Conservation (phyloP, 257 asterid species). For the Capsicum chinense region DNA sequence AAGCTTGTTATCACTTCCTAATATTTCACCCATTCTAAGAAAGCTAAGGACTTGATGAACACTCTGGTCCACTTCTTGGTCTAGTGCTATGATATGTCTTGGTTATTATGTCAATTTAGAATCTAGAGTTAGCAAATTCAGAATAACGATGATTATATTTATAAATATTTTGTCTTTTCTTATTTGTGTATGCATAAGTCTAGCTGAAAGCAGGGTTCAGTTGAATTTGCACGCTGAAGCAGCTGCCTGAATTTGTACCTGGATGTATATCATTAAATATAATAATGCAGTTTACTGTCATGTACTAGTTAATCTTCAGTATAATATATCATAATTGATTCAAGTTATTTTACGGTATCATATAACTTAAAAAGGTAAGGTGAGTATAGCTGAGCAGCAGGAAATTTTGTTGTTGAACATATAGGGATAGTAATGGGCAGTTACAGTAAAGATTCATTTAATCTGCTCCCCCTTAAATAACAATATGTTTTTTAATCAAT, state of each 20-base stretch:
- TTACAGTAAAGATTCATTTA: too few species aligned
- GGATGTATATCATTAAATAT: not conserved
- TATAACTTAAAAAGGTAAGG: not conserved
- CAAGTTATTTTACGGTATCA: not conserved
- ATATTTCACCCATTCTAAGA: constrained; percentile 39
- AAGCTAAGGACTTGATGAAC: constrained; percentile 51
- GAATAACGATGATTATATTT: not conserved
- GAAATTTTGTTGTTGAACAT: too few species aligned
- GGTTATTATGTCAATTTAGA: too few species aligned
- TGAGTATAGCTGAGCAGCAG: too few species aligned
- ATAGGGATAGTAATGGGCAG: too few species aligned
- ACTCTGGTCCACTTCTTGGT: constrained; percentile 43
- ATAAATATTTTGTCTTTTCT: too few species aligned
- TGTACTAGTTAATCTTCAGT: not conserved
- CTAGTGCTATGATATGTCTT: too few species aligned
- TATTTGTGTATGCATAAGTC: too few species aligned
- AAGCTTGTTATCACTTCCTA: too few species aligned
- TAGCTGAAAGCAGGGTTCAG: too few species aligned
- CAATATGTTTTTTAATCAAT: too few species aligned
- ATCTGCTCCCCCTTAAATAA: too few species aligned
- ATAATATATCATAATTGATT: not conserved
- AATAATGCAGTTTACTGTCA: not conserved
- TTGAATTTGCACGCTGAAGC: not conserved
- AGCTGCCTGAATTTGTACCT: not conserved
- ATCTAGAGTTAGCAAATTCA: not conserved